Base-by-base conservation (phyloP, 1,284 basidiomycete species). In the Volvariella surrecta region DNA sequence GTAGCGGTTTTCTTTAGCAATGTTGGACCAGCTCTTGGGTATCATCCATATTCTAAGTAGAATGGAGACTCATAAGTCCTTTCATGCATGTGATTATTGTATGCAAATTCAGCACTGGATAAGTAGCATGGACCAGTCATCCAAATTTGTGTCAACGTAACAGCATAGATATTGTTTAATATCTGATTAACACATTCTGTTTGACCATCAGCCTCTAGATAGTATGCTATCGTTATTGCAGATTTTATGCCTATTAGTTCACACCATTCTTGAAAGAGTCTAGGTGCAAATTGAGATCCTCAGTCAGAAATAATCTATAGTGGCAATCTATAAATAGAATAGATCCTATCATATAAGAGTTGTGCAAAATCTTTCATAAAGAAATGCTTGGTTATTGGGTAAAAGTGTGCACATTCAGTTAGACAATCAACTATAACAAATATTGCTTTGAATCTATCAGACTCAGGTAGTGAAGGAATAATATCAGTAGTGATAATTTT, bases 381-480 rank as follows among this genome's bases (percentile, higher is more conserved):
- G n/a, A n/a, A n/a, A n/a, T n/a, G n/a, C n/a, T n/a, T n/a, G n/a
- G n/a, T n/a, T n/a, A n/a, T n/a, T n/a, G n/a, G n/a, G n/a, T n/a
- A n/a, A n/a, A n/a, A n/a, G n/a, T n/a, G n/a, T n/a, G n/a, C n/a
- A n/a, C n/a, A n/a, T n/a, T n/a, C n/a, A n/a, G n/a, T n/a, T n/a
- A n/a, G n/a, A n/a, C n/a, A n/a, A n/a, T n/a, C n/a, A n/a, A n/a
- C n/a, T n/a, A n/a, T n/a, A n/a, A n/a, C n/a, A n/a, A n/a, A n/a
- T n/a, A n/a, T n/a, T n/a, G n/a, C n/a, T n/a, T n/a, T n/a, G n/a
- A n/a, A n/a, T n/a, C n/a, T n/a, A n/a, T n/a, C n/a, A n/a, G n/a
- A n/a, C n/a, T n/a, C n/a, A n/a, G n/a, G n/a, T n/a, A n/a, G 54
- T 2, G 58, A 49, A 0, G 52, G 55, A 42, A 73, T 67, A 44